Conservation (phyloP, 1,139 yeast species). For the Diutina mesorugosa region DNA sequence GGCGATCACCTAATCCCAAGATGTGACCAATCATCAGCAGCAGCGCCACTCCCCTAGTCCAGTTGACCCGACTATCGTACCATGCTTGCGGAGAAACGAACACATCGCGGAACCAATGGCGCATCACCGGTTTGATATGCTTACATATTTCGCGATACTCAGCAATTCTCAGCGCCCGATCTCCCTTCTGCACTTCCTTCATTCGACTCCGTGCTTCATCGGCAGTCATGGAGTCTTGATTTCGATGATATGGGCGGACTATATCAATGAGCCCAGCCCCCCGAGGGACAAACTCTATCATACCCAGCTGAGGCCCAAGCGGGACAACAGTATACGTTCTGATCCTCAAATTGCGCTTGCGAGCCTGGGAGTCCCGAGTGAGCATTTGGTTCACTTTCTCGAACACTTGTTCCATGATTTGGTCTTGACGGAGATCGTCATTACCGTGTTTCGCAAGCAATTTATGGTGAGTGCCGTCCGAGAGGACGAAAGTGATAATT, state of each 20-base stretch:
- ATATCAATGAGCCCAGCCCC: conserved; percentile 64
- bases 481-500: conserved; percentile 40
- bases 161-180: conserved; percentile 32
- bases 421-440: conserved; percentile 90
- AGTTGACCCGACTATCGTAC: conserved; percentile 53
- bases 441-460: conserved; percentile 72
- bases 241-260: conserved; percentile 43
- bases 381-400: conserved; percentile 72
- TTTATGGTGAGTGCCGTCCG: conserved; percentile 45
- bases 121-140: conserved; percentile 52
- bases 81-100: conserved; percentile 56
- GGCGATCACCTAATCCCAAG: conserved; percentile 91
- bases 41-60: conserved; percentile 73
- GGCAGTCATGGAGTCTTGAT: conserved; percentile 31
- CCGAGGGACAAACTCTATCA: conserved; percentile 79
- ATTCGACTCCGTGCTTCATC: conserved; percentile 54
- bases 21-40: conserved; percentile 80
- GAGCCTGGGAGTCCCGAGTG: conserved; percentile 39
- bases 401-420: conserved; percentile 96
- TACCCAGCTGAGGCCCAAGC: conserved; percentile 75
- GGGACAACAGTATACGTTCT: conserved; percentile 89
- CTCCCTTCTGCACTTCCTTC: conserved; percentile 41
- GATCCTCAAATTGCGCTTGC: conserved; percentile 43
- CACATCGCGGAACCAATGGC: conserved; percentile 58
- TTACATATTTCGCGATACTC: conserved; percentile 37